Percentiles rank a stretch among this genome's conserved stretches.
phyloP scores from a whole-genome alignment of 2,329 filamentous ascomycete species.

The Fusarium siculi region DNA sequence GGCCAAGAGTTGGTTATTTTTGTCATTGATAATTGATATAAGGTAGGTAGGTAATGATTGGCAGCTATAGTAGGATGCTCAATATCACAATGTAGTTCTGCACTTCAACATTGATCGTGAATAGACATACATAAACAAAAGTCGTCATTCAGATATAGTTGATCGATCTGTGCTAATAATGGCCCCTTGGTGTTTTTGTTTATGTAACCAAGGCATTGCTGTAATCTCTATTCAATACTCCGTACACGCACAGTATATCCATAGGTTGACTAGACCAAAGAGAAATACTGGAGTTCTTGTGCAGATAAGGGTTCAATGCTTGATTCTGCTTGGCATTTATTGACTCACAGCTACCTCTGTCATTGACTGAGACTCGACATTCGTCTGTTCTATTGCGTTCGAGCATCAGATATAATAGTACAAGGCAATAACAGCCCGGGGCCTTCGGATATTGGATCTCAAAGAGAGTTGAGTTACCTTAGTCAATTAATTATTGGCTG shows the following conservation, averaged over 20 bases:
- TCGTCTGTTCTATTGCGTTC: conserved; percentile 9
- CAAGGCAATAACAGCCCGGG: conserved; percentile 18
- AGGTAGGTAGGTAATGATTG: neutral
- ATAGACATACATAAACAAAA: neutral
- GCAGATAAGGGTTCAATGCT: conserved; percentile 32
- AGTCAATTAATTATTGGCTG: conserved; percentile 18
- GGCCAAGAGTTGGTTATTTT: conserved; percentile 16
- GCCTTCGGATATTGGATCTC: conserved; percentile 37
- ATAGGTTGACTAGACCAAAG: neutral
- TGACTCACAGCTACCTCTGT: neutral
- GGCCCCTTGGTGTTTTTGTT: neutral
- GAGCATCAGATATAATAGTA: conserved; percentile 29
- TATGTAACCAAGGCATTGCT: conserved; percentile 7
- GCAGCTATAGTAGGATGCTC: neutral
- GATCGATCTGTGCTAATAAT: conserved; percentile 3
- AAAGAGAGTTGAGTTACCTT: conserved; percentile 3
- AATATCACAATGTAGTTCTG: conserved; percentile 5
- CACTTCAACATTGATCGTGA: neutral
- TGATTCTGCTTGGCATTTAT: conserved; percentile 18
- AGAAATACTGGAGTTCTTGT: conserved; percentile 20
- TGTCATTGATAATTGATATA: conserved; percentile 7
- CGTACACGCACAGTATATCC: conserved; percentile 16
- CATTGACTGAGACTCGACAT: neutral
- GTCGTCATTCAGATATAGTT: neutral
- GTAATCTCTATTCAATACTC: neutral